Evolutionary conservation across 2,329 filamentous ascomycete genomes (phyloP).

Genomic region (Pyricularia sp.): DNA sequence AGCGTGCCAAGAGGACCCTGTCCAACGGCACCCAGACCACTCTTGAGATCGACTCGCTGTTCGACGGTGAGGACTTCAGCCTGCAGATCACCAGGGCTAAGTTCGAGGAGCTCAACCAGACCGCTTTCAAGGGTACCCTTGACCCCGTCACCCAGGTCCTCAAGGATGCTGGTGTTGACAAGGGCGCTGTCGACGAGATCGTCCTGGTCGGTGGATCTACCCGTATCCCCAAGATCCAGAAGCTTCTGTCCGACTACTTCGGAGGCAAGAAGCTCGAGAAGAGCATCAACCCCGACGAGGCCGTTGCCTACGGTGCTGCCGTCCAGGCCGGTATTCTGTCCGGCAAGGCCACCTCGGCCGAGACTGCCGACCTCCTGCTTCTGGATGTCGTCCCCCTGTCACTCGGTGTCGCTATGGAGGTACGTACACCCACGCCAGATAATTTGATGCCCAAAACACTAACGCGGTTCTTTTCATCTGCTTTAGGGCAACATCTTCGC

Average conservation of each 20-base stretch:
- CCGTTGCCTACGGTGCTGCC: constrained; percentile 96
- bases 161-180: constrained; percentile 82
- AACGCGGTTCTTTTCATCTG: neutral
- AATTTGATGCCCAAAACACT: neutral
- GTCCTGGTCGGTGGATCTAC: constrained; percentile 98
- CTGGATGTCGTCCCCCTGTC: constrained; percentile 95
- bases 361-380: constrained; percentile 88
- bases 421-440: neutral
- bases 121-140: constrained; percentile 87
- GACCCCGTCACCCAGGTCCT: constrained; percentile 95
- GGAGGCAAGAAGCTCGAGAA: constrained; percentile 99
- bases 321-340: constrained; percentile 98
- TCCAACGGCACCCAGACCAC: constrained; percentile 96
- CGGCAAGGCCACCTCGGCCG: constrained; percentile 91
- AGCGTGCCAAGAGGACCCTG: constrained; percentile 98
- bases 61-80: constrained; percentile 96
- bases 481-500: constrained; percentile 78
- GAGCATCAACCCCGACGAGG: constrained; percentile 99
- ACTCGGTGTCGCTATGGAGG: constrained; percentile 98
- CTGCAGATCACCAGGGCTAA: constrained; percentile 94
- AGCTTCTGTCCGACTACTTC: constrained; percentile 98
- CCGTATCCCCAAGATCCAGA: constrained; percentile 98
- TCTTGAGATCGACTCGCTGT: constrained; percentile 97
- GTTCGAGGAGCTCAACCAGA: constrained; percentile 97
- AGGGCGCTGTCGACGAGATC: constrained; percentile 92